A percentile compares a stretch with the other conserved stretches of the same genome.
Conservation (phyloP, 306 rosid genomes). For the Glycine latifolia region DNA sequence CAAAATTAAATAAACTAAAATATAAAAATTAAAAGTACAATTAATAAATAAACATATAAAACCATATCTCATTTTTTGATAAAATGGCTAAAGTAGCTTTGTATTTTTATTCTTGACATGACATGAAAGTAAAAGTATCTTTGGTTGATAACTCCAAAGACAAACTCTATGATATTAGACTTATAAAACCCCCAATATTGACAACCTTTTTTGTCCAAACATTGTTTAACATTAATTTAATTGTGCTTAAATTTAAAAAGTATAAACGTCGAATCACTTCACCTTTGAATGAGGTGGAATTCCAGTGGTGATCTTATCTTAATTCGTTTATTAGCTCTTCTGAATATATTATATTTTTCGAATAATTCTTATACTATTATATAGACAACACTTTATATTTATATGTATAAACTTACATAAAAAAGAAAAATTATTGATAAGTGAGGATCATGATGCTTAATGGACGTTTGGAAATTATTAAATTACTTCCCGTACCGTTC, state of each 20-base stretch:
- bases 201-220: background rate
- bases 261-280: background rate
- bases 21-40: too few species aligned
- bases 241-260: background rate
- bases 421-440: background rate
- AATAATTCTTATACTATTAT: background rate
- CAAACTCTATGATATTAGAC: background rate
- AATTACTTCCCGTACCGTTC: background rate
- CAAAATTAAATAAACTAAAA: background rate
- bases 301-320: background rate
- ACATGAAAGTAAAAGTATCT: background rate
- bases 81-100: background rate
- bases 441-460: background rate
- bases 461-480: background rate
- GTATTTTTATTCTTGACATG: background rate
- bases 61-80: too few species aligned
- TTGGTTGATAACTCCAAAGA: constrained; percentile 8
- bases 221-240: background rate
- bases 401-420: background rate
- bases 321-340: background rate
- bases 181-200: background rate
- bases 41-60: too few species aligned
- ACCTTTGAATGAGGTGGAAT: background rate
- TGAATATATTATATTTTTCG: background rate
- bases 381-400: background rate